These are phyloP conservation scores for Cystofilobasidium ferigula DNA, from an alignment of 768 basidiomycete genomes.

Conservation along the genomic window DNA sequence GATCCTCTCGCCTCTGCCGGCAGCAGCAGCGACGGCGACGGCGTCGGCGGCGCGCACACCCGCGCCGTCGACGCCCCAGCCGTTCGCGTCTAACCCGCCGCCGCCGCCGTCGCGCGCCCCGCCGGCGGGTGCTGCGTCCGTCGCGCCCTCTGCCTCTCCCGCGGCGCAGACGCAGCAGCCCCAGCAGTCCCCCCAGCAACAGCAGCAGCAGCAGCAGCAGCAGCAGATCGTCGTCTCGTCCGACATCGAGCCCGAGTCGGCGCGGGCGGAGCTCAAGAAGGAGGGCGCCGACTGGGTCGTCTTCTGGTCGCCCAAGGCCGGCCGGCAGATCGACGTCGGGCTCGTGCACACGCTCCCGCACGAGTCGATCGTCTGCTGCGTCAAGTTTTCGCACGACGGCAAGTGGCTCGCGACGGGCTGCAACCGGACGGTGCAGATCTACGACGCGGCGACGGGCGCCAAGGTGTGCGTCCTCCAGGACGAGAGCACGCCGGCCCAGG, in stretches of 20 bases:
- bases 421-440: constrained; percentile 90
- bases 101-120: constrained; percentile 14
- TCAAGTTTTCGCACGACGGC: constrained; percentile 87
- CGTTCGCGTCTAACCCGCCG: constrained; percentile 20
- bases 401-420: constrained; percentile 89
- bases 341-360: constrained; percentile 80
- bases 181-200: no score
- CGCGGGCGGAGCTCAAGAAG: constrained; percentile 45
- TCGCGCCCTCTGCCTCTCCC: background rate
- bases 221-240: constrained; percentile 26
- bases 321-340: constrained; percentile 63
- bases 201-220: constrained; percentile 15
- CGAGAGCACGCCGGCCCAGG: constrained; percentile 55
- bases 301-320: constrained; percentile 69
- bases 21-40: background rate
- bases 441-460: constrained; percentile 72
- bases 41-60: constrained; percentile 25
- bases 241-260: constrained; percentile 39
- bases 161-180: background rate
- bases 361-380: constrained; percentile 86
- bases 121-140: background rate
- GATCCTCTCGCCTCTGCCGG: constrained; percentile 2
- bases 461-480: constrained; percentile 74
- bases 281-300: constrained; percentile 79
- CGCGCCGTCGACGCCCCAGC: background rate